phyloP scores from a whole-genome alignment of 2,329 filamentous ascomycete species.

The Pyrenophora graminea region DNA sequence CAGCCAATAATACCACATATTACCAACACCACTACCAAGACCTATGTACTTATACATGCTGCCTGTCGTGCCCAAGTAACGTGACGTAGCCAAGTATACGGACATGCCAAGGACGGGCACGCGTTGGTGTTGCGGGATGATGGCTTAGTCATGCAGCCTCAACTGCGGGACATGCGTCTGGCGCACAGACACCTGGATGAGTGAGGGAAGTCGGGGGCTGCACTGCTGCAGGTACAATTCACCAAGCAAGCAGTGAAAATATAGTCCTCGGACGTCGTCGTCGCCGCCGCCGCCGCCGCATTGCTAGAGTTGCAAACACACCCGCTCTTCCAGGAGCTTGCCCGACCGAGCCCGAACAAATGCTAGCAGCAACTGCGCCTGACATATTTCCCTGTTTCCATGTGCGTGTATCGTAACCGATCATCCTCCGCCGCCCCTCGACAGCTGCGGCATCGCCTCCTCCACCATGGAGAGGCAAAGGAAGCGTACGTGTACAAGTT shows the following conservation, averaged over 20 bases:
- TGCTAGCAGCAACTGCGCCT: constrained; percentile 41
- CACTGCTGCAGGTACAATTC: constrained; percentile 29
- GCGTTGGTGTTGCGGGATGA: no score
- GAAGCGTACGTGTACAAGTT: constrained; percentile 48
- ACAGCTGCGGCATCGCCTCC: constrained; percentile 34
- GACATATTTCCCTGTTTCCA: constrained; percentile 40
- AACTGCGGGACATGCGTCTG: constrained; percentile 12
- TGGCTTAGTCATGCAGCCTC: constrained; percentile 15
- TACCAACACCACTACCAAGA: no score
- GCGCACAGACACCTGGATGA: constrained; percentile 1
- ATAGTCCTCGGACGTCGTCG: constrained; percentile 6
- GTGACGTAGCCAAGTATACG: no score
- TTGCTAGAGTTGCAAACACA: constrained; percentile 21
- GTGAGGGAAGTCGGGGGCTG: constrained; percentile 18
- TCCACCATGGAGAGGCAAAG: constrained; percentile 55
- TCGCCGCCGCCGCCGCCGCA: constrained; percentile 14
- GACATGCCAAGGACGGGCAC: neutral
- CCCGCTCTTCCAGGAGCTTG: constrained; percentile 26
- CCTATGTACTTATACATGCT: no score
- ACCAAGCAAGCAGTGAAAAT: constrained; percentile 15
- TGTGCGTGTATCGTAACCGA: constrained; percentile 43
- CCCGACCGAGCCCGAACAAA: constrained; percentile 35
- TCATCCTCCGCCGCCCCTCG: constrained; percentile 41
- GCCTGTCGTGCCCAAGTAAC: no score
- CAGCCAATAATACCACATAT: no score